Evolutionary conservation across 2,329 filamentous ascomycete genomes (phyloP), one percentile per base, ranked within the genome.

Genomic region (Exophiala aquamarina): DNA sequence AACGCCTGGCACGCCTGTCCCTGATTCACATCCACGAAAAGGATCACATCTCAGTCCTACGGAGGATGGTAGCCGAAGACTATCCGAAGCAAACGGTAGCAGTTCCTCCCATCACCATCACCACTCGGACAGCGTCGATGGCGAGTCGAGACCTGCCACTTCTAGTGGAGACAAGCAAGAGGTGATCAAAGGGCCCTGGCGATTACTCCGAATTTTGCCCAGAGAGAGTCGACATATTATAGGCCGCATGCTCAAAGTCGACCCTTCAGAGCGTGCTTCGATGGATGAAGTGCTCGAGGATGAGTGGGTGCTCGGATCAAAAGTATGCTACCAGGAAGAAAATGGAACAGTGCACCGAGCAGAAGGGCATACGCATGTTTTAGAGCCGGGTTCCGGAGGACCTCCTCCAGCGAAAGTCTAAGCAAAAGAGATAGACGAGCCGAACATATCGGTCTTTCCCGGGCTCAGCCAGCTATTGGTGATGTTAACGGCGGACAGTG

Each of bases 201-300:
- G 93, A 37, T 79, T 98, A 34, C 73, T 98, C 21, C 82, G 93
- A 33, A 74, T 97, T 28, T 75, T 98, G 8, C 93, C 93, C 1
- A 79, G 92, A 50, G 93, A 97, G 69, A 94, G 86, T 56, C 78
- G 93, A 41, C 85, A 92, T 63, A 90, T 98, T 54, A 86, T 98
- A 45, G 85, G 89, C 35, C 80, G 87, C 47, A 98, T 98, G 93
- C 79, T 98, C 28, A 89, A 93, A 61, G 77, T 96, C 41, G 83
- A 95, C 60, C 89, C 91, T 0, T 86, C 82, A 63, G 85, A 86
- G 56, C 82, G 93, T 47, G 92, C 90, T 2, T 88, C 81, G 2
- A 86, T 98, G 74, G 77, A 85, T 18, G 90, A 98, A 61, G 87
- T 98, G 14, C 70, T 96, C 41, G 79, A 84, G 17, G 92, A 98